Percentiles rank a stretch among this genome's conserved stretches.
Evolutionary conservation across 2,329 filamentous ascomycete genomes (phyloP).

Genomic region (Pestalotiopsis sp.): DNA sequence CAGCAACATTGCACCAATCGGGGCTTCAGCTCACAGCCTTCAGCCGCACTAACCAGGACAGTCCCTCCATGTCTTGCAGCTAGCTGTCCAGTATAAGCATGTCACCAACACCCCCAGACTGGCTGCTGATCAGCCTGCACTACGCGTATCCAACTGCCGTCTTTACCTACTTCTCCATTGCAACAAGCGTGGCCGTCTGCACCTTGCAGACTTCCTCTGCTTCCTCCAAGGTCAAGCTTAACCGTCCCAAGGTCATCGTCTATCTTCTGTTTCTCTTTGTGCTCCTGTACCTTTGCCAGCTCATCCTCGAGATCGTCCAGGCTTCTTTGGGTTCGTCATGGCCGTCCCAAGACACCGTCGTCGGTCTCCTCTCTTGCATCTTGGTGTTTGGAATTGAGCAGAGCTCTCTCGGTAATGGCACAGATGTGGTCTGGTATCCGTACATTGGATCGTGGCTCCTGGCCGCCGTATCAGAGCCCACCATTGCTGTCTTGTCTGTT

Average conservation of each 20-base stretch:
- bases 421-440: constrained; percentile 60
- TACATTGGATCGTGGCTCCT: constrained; percentile 65
- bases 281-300: constrained; percentile 49
- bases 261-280: constrained; percentile 44
- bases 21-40: not conserved
- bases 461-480: constrained; percentile 57
- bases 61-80: not conserved
- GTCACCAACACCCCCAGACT: constrained; percentile 3
- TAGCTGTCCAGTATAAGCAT: not conserved
- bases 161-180: constrained; percentile 58
- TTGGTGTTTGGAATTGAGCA: constrained; percentile 66
- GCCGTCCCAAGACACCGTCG: constrained; percentile 47
- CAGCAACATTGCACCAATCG: not conserved
- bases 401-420: constrained; percentile 51
- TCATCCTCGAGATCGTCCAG: constrained; percentile 39
- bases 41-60: not conserved
- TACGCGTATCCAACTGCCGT: constrained; percentile 60
- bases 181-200: constrained; percentile 53
- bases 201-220: constrained; percentile 50
- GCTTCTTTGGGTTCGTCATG: constrained; percentile 37
- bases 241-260: constrained; percentile 44
- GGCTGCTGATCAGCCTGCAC: constrained; percentile 48
- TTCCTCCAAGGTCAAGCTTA: constrained; percentile 34
- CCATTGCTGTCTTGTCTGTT: constrained; percentile 41
- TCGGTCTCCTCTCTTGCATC: constrained; percentile 63